These are phyloP conservation scores for Barnettozyma populi DNA, from an alignment of 805 yeast species.

Conservation along the genomic window DNA sequence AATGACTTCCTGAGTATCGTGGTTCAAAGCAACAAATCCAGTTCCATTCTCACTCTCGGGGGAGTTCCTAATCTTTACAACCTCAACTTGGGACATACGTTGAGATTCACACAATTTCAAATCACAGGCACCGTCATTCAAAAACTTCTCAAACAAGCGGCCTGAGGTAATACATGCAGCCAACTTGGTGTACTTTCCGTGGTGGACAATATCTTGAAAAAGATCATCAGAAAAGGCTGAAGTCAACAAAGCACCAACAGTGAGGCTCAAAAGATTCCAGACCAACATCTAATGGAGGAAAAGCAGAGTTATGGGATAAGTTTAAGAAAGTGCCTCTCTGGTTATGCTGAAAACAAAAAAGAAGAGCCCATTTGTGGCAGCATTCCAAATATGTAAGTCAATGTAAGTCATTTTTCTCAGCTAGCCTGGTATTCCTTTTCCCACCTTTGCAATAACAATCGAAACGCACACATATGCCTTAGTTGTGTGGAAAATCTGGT, in stretches of 20 bases:
- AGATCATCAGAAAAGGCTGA: constrained; percentile 6
- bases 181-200: constrained; percentile 17
- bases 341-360: too few species aligned
- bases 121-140: constrained; percentile 19
- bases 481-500: too few species aligned
- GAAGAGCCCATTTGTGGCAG: too few species aligned
- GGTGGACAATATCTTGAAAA: constrained; percentile 16
- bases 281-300: not conserved
- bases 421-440: not conserved
- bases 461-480: too few species aligned
- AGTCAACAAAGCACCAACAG: not conserved
- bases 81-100: constrained; percentile 6
- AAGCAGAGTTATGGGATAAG: too few species aligned
- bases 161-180: constrained; percentile 20
- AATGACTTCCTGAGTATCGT: constrained; percentile 38
- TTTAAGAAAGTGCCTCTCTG: too few species aligned
- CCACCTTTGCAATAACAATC: too few species aligned
- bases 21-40: constrained; percentile 53
- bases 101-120: constrained; percentile 13
- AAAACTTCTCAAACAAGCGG: constrained; percentile 9
- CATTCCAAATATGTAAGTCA: too few species aligned
- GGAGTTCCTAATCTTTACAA: constrained; percentile 17
- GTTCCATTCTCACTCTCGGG: constrained; percentile 34
- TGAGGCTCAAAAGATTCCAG: not conserved
- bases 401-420: not conserved